phyloP scores from a whole-genome alignment of 2,329 filamentous ascomycete species.

The Fusarium annulatum region DNA sequence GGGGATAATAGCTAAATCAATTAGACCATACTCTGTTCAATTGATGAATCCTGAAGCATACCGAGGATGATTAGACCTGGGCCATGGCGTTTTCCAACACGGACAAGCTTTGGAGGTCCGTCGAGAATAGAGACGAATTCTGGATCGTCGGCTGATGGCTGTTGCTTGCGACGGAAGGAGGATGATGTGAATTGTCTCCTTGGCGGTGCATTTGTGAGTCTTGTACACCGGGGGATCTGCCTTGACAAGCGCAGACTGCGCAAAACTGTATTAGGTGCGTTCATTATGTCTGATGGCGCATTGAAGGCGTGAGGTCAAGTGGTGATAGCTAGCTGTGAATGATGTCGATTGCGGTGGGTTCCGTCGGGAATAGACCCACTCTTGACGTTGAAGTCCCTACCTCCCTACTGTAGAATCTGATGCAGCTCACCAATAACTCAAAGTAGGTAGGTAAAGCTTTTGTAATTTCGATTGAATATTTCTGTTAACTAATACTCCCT shows the following conservation, averaged over 20 bases:
- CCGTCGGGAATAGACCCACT: conserved; percentile 17
- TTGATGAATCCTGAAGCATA: conserved; percentile 46
- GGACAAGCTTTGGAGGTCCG: conserved; percentile 83
- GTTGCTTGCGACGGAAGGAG: conserved; percentile 45
- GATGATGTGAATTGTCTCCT: conserved; percentile 35
- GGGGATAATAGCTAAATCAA: conserved; percentile 77
- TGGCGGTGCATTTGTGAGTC: conserved; percentile 16
- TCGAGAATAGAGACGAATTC: conserved; percentile 89
- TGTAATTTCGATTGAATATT: background rate
- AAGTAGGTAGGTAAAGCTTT: background rate
- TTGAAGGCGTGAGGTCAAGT: conserved; percentile 2
- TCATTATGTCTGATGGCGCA: conserved; percentile 42
- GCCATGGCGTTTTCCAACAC: conserved; percentile 77
- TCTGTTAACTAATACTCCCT: accelerated
- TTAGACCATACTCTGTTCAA: background rate
- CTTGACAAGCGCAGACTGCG: conserved; percentile 41
- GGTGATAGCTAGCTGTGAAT: conserved; percentile 13
- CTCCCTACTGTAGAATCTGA: background rate
- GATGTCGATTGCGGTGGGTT: conserved; percentile 32
- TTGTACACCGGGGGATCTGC: conserved; percentile 18
- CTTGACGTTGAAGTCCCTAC: background rate
- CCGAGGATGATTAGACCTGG: conserved; percentile 83
- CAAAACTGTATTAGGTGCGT: conserved; percentile 42
- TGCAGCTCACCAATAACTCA: background rate
- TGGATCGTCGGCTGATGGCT: conserved; percentile 75